Conservation (phyloP, 768 basidiomycete species). For the Agaricus sinodeliciosus region DNA sequence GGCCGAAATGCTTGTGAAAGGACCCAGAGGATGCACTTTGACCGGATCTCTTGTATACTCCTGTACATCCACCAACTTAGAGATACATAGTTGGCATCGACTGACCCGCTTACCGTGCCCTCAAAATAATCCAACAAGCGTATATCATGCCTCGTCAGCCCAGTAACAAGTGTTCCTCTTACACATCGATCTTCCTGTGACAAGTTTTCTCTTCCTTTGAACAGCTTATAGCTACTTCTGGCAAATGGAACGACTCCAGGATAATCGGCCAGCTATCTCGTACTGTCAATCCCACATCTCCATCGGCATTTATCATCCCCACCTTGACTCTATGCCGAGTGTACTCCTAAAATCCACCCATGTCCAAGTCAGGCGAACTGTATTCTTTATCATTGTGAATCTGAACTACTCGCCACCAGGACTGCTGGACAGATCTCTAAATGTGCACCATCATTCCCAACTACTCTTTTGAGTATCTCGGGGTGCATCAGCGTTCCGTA, state of each 20-base stretch:
- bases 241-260: constrained; percentile 71
- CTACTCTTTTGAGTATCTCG: constrained; percentile 69
- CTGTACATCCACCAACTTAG: constrained; percentile 29
- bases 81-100: no score
- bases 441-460: constrained; percentile 57
- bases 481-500: constrained; percentile 93
- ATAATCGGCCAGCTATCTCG: constrained; percentile 59
- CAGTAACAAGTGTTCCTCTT: constrained; percentile 71
- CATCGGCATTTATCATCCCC: background rate
- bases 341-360: constrained; percentile 46
- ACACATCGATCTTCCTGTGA: constrained; percentile 59
- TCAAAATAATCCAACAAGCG: constrained; percentile 75
- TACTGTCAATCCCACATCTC: background rate
- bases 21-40: constrained; percentile 47
- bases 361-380: background rate
- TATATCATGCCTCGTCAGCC: constrained; percentile 62
- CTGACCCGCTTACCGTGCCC: constrained; percentile 46
- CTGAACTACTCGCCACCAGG: constrained; percentile 47
- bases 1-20: constrained; percentile 27
- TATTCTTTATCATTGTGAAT: background rate
- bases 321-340: constrained; percentile 79
- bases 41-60: constrained; percentile 64
- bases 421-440: constrained; percentile 70
- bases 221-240: constrained; percentile 34
- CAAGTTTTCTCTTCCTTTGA: constrained; percentile 36